Evolutionary conservation across 164 flowering plant genomes (phyloP), one percentile per base, ranked within the genome.

Genomic region (Nelumbo lutea): DNA sequence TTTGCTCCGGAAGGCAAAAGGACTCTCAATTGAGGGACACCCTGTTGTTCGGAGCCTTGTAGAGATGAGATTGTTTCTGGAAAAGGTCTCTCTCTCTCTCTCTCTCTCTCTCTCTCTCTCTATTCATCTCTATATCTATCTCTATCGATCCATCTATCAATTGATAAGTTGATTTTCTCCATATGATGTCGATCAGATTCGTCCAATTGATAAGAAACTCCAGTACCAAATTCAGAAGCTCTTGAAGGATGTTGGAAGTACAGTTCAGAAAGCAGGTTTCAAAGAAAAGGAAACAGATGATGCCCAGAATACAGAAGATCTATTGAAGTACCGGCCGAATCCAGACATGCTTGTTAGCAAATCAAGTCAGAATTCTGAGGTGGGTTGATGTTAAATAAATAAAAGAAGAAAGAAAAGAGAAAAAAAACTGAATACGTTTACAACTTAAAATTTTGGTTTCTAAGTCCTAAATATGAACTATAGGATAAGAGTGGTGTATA

Each of bases 181-280:
- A 15, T 6, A 9, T 6, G 2, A 44, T 38, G 27, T 5, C 9
- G 5, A 66, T 27, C 84, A 94, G 98, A 84, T 90, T 67, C 91
- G 96, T n/a, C 91, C 96, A 5, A 85, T 95, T 27, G 98, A 95
- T 70, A 89, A 88, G 41, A 91, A 90, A 75, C 83, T 86, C 5
- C 89, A 89, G 50, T 91, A 90, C 73, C 98, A 88, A 83, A 83
- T 92, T 68, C 84, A 87, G 77, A 95, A 92, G 86, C 86, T 92
- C 48, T 79, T 83, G 9, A 85, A 75, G 59, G 79, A 59, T 75
- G 69, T 80, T 64, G 78, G 42, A 10, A 68, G 42, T 69, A 67
- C 74, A 44, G 61, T 47, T 27, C 84, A 76, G 70, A 68, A 77
- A 59, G 77, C 43, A 42, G 75, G 46, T 61, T 13, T 59, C 1